phyloP scores from a whole-genome alignment of 352 stramenopile species.

The Globisporangium paroecandrum region DNA sequence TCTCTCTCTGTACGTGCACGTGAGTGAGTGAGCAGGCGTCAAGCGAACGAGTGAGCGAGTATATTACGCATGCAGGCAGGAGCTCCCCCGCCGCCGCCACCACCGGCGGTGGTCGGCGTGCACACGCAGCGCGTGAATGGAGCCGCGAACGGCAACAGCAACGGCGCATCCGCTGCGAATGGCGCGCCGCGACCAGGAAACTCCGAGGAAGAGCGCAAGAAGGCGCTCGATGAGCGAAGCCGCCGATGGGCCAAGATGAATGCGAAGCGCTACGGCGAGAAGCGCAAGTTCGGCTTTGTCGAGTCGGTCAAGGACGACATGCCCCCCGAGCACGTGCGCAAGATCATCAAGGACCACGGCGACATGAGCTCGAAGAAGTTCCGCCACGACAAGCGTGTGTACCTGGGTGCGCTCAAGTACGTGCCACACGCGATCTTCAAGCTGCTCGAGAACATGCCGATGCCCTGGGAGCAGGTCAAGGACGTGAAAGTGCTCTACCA shows the following conservation, averaged over 20 bases:
- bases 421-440: constrained; percentile 99
- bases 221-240: constrained; percentile 76
- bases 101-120: constrained; percentile 24
- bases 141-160: constrained; percentile 1
- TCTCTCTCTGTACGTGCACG: neutral
- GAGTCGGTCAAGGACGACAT: constrained; percentile 91
- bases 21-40: neutral
- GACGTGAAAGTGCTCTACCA: constrained; percentile 99
- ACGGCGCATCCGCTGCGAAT: constrained; percentile 3
- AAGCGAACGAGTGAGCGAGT: constrained; percentile 5
- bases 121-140: constrained; percentile 7
- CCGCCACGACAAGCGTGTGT: constrained; percentile 98
- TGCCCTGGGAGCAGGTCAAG: constrained; percentile 99
- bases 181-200: constrained; percentile 15
- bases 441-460: constrained; percentile 99
- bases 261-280: constrained; percentile 93
- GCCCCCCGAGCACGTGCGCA: constrained; percentile 97
- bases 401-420: constrained; percentile 99
- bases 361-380: constrained; percentile 99
- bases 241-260: constrained; percentile 89
- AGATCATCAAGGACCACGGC: constrained; percentile 99
- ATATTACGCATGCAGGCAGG: constrained; percentile 12
- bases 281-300: constrained; percentile 93
- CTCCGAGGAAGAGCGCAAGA: constrained; percentile 54
- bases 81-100: constrained; percentile 19